Percentiles rank a stretch among this genome's conserved stretches.
Conservation (phyloP, 2,329 filamentous ascomycete genomes). For the Diaporthe batatas region DNA sequence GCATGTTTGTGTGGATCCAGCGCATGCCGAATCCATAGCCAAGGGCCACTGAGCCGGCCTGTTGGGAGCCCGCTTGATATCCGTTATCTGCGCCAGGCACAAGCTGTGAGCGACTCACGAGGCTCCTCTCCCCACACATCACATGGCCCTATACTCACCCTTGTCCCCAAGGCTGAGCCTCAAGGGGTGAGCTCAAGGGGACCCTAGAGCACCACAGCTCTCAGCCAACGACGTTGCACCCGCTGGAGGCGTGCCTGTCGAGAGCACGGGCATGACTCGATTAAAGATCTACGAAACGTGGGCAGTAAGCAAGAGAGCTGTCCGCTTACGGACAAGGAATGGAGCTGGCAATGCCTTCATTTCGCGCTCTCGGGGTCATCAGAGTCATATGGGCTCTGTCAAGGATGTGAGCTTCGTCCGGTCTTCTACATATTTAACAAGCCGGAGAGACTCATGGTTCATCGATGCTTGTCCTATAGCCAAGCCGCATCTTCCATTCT, state of each 20-base stretch:
- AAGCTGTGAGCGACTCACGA: slow-evolving; percentile 27
- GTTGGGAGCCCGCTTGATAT: slow-evolving; percentile 10
- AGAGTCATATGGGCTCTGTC: slow-evolving; percentile 10
- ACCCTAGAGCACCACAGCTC: neutral
- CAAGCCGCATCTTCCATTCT: slow-evolving; percentile 33
- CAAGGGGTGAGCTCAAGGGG: slow-evolving; percentile 11
- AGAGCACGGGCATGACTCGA: slow-evolving; percentile 26
- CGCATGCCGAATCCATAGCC: neutral
- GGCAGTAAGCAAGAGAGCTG: slow-evolving; percentile 16
- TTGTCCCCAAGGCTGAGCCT: slow-evolving; percentile 23
- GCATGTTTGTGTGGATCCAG: neutral
- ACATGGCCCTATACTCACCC: slow-evolving; percentile 4
- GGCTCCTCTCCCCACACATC: slow-evolving; percentile 18
- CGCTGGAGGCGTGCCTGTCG: slow-evolving; percentile 10
- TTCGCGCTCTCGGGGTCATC: slow-evolving; percentile 21
- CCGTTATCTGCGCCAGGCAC: slow-evolving; percentile 14
- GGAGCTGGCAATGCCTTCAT: slow-evolving; percentile 30
- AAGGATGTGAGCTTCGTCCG: slow-evolving; percentile 13
- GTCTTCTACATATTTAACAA: slow-evolving; percentile 12
- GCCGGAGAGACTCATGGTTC: slow-evolving; percentile 14
- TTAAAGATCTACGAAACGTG: slow-evolving; percentile 21
- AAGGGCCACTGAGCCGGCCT: slow-evolving; percentile 11
- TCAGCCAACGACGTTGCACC: slow-evolving; percentile 18
- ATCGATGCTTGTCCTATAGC: slow-evolving; percentile 19
- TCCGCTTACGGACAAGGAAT: slow-evolving; percentile 1